These are phyloP conservation scores for Metarhizium rileyi DNA, from an alignment of 2,329 filamentous ascomycete species.

Conservation along the genomic window DNA sequence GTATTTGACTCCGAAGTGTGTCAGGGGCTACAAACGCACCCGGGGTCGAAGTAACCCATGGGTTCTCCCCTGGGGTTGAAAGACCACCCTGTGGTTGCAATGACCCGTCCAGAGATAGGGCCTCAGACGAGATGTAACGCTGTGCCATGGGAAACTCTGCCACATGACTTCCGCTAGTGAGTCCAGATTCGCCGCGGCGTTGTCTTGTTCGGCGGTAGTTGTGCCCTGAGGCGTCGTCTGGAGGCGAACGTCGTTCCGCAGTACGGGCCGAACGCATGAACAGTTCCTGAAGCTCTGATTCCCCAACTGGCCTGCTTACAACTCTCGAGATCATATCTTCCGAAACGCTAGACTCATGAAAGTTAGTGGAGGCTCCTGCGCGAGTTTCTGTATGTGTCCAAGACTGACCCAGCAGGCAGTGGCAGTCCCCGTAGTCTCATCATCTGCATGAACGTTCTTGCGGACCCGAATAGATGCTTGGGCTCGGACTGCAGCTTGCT, in stretches of 20 bases:
- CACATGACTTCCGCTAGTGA: background rate
- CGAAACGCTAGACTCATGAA: constrained; percentile 1
- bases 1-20: background rate
- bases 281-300: constrained; percentile 10
- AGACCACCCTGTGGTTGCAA: background rate
- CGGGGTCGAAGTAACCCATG: background rate
- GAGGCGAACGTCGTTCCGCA: constrained; percentile 17
- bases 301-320: constrained; percentile 6
- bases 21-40: background rate
- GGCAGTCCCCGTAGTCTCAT: constrained; percentile 19
- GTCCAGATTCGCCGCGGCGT: constrained; percentile 12
- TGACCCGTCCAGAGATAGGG: background rate
- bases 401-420: constrained; percentile 14
- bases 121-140: background rate
- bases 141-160: background rate
- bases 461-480: constrained; percentile 12
- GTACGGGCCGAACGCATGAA: constrained; percentile 9
- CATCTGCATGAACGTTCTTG: constrained; percentile 21
- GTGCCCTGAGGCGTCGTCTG: constrained; percentile 16
- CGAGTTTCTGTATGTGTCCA: background rate
- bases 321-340: constrained; percentile 15
- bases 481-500: constrained; percentile 47
- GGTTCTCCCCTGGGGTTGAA: background rate
- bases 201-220: constrained; percentile 20
- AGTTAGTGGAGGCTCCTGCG: background rate